These are phyloP conservation scores for Pseudopediastrum boryanum DNA, from an alignment of 139 green algal species.

Conservation along the genomic window DNA sequence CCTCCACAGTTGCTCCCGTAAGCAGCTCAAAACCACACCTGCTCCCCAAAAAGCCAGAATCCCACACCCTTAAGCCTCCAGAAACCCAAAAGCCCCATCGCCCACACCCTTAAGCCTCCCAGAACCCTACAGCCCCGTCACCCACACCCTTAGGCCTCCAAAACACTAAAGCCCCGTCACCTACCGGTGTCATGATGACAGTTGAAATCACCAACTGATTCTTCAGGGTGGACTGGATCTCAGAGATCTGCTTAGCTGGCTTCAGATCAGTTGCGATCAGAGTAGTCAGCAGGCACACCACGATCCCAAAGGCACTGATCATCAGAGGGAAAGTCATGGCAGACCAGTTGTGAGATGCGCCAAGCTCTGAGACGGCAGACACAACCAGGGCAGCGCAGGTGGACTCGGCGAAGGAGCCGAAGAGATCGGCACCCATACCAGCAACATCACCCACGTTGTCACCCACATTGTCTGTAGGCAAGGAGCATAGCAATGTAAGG, in stretches of 20 bases:
- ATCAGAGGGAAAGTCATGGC: conserved; percentile 77
- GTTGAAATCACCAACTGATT: conserved; percentile 93
- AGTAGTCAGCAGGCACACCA: conserved; percentile 90
- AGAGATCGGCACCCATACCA: conserved; percentile 98
- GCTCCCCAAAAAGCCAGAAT: too few relatives aligned
- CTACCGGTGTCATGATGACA: conserved; percentile 85
- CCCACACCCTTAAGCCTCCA: too few relatives aligned
- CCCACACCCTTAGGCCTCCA: too few relatives aligned
- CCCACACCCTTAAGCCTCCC: too few relatives aligned
- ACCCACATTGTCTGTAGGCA: conserved; percentile 92
- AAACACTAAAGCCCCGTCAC: too few relatives aligned
- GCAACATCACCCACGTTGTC: conserved; percentile 99
- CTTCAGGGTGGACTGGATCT: conserved; percentile 94
- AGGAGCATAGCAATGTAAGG: too few relatives aligned
- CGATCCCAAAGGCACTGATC: conserved; percentile 86
- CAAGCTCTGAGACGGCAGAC: conserved; percentile 73
- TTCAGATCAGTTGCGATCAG: conserved; percentile 91
- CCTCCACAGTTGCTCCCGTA: too few relatives aligned
- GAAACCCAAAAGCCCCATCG: too few relatives aligned
- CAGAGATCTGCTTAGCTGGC: conserved; percentile 68
- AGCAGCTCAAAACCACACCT: too few relatives aligned
- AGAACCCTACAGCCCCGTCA: too few relatives aligned
- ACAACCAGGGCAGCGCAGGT: conserved; percentile 96
- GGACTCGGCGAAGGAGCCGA: conserved; percentile 96
- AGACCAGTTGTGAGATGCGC: conserved; percentile 63